These are phyloP conservation scores for Rhododendron henanense DNA, from an alignment of 148 eudicot genomes.

Conservation along the genomic window DNA sequence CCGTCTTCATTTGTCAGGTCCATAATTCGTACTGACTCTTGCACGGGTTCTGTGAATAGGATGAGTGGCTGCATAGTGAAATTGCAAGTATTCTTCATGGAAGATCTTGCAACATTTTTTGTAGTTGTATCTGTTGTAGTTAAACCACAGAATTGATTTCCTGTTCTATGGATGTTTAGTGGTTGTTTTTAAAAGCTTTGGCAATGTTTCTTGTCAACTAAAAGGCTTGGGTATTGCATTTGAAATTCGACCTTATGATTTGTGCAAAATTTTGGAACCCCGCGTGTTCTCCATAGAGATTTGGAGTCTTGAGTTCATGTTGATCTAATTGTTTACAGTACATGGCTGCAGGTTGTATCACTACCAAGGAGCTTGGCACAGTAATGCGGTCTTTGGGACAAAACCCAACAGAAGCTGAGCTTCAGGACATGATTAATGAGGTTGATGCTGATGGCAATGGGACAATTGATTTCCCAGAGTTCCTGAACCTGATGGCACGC, in stretches of 20 bases:
- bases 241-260: not conserved
- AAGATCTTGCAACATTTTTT: not conserved
- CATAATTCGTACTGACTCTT: not conserved
- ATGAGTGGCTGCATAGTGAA: not conserved
- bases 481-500: constrained; percentile 43
- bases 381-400: constrained; percentile 48
- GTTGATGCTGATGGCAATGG: constrained; percentile 48
- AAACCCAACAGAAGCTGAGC: constrained; percentile 44
- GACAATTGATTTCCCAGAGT: constrained; percentile 43
- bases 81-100: not conserved
- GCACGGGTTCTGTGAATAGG: not conserved
- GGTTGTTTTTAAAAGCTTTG: not conserved
- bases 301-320: not conserved
- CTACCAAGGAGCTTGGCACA: constrained; percentile 45
- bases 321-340: not conserved
- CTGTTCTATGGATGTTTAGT: not conserved
- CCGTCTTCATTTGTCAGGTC: not conserved
- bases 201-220: not conserved
- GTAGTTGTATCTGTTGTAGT: not conserved
- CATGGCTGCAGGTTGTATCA: constrained; percentile 35
- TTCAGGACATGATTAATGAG: constrained; percentile 44
- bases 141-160: not conserved
- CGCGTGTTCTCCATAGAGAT: too few species aligned
- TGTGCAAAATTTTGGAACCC: not conserved
- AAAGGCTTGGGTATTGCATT: not conserved